Conservation (phyloP, 2,329 filamentous ascomycete genomes). For the Escovopsis sp. region DNA sequence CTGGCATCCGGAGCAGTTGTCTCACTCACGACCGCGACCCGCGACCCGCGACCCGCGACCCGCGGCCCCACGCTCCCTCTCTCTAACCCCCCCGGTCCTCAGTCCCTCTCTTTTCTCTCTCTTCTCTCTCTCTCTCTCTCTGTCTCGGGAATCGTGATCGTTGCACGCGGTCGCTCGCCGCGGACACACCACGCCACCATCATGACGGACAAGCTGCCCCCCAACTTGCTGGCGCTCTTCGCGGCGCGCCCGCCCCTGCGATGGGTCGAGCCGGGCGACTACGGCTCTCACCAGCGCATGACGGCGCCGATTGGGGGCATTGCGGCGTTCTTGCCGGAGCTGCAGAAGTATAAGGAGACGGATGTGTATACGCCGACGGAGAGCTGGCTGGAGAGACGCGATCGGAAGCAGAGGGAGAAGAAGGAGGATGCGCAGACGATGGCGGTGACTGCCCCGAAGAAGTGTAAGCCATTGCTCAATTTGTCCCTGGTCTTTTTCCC, state of each 20-base stretch:
- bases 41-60: too few relatives aligned
- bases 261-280: conserved; percentile 72
- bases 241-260: conserved; percentile 82
- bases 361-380: conserved; percentile 70
- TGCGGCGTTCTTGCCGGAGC: conserved; percentile 55
- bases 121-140: neutral
- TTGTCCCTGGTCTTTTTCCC: too few relatives aligned
- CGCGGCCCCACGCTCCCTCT: too few relatives aligned
- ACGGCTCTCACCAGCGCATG: conserved; percentile 66
- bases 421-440: conserved; percentile 49
- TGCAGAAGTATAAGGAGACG: conserved; percentile 64
- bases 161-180: conserved; percentile 1
- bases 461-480: too few relatives aligned
- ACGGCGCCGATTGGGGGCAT: conserved; percentile 61
- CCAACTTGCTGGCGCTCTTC: conserved; percentile 85
- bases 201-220: conserved; percentile 96
- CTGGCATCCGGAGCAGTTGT: neutral
- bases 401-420: conserved; percentile 72
- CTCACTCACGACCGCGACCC: too few relatives aligned
- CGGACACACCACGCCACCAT: neutral
- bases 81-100: too few relatives aligned
- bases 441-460: conserved; percentile 45
- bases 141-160: neutral
- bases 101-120: too few relatives aligned
- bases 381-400: conserved; percentile 80